Base-by-base conservation (phyloP, 2,329 filamentous ascomycete genomes). In the Monosporascus sp. region DNA sequence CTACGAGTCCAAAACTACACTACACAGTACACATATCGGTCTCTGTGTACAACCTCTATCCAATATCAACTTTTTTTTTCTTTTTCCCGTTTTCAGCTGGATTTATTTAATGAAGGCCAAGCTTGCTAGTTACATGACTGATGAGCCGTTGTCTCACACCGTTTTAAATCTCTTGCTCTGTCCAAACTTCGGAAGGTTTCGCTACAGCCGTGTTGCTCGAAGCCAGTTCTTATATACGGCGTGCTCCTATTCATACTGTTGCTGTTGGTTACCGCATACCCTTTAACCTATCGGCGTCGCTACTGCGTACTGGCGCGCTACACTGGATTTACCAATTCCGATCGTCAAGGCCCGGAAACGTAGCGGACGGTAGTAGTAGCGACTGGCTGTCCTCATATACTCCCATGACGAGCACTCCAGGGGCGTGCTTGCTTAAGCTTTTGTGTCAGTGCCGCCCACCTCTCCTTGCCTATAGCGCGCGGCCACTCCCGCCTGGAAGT, bases 71-170 rank as follows among this genome's bases (percentile, higher is more conserved):
- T n/a, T 53, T 44, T 43, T 46, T 45, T 50, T 40, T 40, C 27
- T 27, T 47, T 37, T 38, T 19, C 17, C 43, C 38, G 20, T 36
- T 16, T 50, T 41, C 31, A 34, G 31, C 31, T 34, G 31, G 26
- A 50, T 31, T 49, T 26, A 41, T 50, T 53, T 50, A 53, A 53
- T 53, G 52, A 47, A 47, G 17, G 36, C 51, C 31, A 38, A 43
- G 41, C 17, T 37, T 40, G 47, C 19, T 26, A 34, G 5, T 34
- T 34, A 9, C 47, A 31, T 31, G 46, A 48, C 48, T 49, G 44
- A 49, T 38, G 51, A 19, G 44, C 49, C 45, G 47, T 45, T 47
- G 41, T 37, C 40, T 49, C 47, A 41, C 51, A 20, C 20, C 37
- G 36, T 49, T 41, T 26, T 27, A 22, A n/a, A 17, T 43, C 19